These are phyloP conservation scores for Exophiala oligosperma DNA, from an alignment of 2,329 filamentous ascomycete species.

Conservation along the genomic window DNA sequence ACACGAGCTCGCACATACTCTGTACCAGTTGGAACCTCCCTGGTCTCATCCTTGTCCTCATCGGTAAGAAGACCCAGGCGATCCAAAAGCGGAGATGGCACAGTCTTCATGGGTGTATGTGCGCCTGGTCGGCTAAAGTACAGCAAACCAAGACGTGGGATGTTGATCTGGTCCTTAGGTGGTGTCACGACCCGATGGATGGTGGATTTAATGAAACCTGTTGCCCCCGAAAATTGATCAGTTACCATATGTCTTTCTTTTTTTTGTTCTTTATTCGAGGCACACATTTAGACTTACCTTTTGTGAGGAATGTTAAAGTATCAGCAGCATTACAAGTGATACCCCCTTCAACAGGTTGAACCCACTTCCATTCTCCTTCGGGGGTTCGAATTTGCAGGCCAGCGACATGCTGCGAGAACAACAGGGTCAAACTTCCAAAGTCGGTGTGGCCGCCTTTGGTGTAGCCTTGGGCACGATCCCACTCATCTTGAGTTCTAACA, in stretches of 20 bases:
- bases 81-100: conserved; percentile 40
- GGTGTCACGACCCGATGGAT: conserved; percentile 53
- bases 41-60: conserved; percentile 40
- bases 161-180: conserved; percentile 47
- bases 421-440: conserved; percentile 56
- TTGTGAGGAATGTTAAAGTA: conserved; percentile 46
- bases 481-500: conserved; percentile 49
- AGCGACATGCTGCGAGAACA: conserved; percentile 56
- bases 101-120: conserved; percentile 43
- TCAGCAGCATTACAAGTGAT: conserved; percentile 54
- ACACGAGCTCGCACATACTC: conserved; percentile 50
- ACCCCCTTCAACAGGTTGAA: conserved; percentile 53
- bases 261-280: not conserved
- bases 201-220: conserved; percentile 37
- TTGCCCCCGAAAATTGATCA: not conserved
- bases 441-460: conserved; percentile 56
- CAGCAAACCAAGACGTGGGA: conserved; percentile 53
- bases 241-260: no score
- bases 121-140: conserved; percentile 56
- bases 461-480: conserved; percentile 45
- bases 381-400: conserved; percentile 56
- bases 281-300: conserved; percentile 23
- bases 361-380: conserved; percentile 51
- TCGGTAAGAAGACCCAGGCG: conserved; percentile 41
- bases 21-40: conserved; percentile 41